phyloP scores from a whole-genome alignment of 139 green algal species.

The Chlamydomonas incerta region DNA sequence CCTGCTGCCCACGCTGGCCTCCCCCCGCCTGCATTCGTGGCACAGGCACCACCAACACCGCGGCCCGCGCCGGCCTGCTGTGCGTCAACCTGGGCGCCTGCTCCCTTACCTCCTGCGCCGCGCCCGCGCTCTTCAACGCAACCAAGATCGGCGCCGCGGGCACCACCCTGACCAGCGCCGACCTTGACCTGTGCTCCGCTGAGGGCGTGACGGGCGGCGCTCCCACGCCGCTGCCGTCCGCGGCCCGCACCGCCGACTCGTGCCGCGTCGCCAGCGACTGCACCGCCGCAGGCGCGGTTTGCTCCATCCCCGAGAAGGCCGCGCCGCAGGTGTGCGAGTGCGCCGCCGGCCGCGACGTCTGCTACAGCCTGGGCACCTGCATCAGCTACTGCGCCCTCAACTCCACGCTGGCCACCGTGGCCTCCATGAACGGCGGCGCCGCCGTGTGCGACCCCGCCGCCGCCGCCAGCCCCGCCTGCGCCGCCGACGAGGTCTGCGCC shows the following conservation, averaged over 20 bases:
- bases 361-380: conserved; percentile 4
- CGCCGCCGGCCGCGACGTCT: neutral
- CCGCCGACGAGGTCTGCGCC: neutral
- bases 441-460: neutral
- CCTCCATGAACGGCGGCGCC: neutral
- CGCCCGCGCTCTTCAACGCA: neutral
- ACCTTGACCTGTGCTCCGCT: neutral
- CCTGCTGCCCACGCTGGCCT: too few relatives aligned
- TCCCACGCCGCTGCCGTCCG: neutral
- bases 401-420: neutral
- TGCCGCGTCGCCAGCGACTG: neutral
- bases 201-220: conserved; percentile 4
- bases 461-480: neutral
- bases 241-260: neutral
- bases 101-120: neutral
- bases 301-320: neutral
- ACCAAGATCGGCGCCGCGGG: neutral
- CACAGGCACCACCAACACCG: neutral
- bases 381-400: conserved; percentile 1
- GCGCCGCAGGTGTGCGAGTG: neutral
- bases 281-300: neutral
- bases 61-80: neutral
- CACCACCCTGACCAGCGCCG: neutral
- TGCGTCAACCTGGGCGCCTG: neutral
- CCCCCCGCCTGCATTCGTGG: too few relatives aligned